Conservation (phyloP, 2,329 filamentous ascomycete species). For the Talaromyces piceae region DNA sequence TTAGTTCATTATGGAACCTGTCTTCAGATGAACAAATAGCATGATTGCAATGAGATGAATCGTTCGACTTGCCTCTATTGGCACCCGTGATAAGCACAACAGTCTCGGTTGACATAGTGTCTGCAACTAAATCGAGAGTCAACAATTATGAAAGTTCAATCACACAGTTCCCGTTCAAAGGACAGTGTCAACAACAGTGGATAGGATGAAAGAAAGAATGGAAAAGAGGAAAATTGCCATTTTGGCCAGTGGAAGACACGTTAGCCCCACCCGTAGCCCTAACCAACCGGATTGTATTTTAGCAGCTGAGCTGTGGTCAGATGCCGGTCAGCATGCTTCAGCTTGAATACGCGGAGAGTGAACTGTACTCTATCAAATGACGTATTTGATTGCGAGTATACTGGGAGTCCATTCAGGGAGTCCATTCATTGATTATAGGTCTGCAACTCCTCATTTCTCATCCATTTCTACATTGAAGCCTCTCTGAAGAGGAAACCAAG, state of each 20-base stretch:
- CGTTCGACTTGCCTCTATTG: slow-evolving; percentile 5
- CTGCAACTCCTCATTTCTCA: no score
- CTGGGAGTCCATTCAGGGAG: no score
- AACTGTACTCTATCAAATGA: no score
- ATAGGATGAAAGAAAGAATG: neutral
- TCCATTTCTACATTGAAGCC: no score
- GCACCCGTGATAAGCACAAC: slow-evolving; percentile 10
- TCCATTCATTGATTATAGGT: no score
- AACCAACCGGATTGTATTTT: neutral
- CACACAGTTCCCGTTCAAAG: neutral
- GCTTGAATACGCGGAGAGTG: no score
- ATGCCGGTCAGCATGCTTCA: neutral
- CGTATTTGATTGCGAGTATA: no score
- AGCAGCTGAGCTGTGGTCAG: neutral
- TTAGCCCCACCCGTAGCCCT: neutral
- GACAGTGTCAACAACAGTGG: neutral
- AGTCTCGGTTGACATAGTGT: slow-evolving; percentile 7
- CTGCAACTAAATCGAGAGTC: neutral
- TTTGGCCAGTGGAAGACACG: neutral
- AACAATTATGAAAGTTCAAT: neutral
- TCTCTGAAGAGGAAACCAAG: no score
- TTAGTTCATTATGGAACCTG: neutral
- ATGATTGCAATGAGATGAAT: neutral
- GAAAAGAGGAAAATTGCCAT: neutral
- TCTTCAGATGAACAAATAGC: neutral